Percentiles rank a stretch among this genome's conserved stretches.
phyloP scores from a whole-genome alignment of 305 asterid species.

The Rubia balearica region DNA sequence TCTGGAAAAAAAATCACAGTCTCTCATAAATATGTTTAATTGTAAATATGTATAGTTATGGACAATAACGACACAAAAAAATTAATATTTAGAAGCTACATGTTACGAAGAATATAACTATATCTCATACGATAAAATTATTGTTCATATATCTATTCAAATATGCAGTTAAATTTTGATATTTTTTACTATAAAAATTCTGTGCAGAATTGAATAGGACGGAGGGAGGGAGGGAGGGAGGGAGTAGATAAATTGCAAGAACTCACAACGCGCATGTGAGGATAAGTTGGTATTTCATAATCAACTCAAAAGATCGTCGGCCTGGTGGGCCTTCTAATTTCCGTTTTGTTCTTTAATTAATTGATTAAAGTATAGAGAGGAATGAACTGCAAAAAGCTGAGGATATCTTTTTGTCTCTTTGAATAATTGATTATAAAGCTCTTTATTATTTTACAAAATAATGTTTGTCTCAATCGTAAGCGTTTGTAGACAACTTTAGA shows the following conservation, averaged over 20 bases:
- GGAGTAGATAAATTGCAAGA: neutral
- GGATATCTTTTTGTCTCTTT: neutral
- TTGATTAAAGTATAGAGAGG: conserved; percentile 16
- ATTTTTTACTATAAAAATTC: too few relatives aligned
- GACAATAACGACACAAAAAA: too few relatives aligned
- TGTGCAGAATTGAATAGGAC: neutral
- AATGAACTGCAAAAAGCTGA: conserved; percentile 7
- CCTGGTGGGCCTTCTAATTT: neutral
- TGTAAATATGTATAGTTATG: too few relatives aligned
- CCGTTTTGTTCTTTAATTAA: neutral
- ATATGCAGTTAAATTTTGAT: too few relatives aligned
- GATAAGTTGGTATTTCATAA: neutral
- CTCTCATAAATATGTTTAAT: too few relatives aligned
- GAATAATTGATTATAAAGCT: neutral
- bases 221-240: too few relatives aligned
- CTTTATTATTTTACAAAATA: neutral
- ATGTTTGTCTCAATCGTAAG: conserved; percentile 4
- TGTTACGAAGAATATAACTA: too few relatives aligned
- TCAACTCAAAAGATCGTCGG: neutral
- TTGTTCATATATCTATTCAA: too few relatives aligned
- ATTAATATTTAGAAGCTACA: too few relatives aligned
- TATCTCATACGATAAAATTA: too few relatives aligned
- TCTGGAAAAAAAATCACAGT: too few relatives aligned
- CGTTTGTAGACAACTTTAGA: neutral
- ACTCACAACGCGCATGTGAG: neutral